Percentiles rank a stretch among this genome's conserved stretches.
Conservation (phyloP, 805 yeast species). For the Candida namnaoensis region DNA sequence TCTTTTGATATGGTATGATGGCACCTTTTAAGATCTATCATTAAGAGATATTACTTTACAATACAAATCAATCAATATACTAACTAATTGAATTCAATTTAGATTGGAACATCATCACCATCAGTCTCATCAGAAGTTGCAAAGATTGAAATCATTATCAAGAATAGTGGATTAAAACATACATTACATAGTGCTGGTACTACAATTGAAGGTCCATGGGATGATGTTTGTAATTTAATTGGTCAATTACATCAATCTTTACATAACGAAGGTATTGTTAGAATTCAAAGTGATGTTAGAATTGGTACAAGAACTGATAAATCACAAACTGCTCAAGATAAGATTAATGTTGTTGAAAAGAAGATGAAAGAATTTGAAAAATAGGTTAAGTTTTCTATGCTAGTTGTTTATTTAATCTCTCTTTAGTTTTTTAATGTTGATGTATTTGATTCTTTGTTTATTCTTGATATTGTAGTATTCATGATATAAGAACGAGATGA, state of each 20-base stretch:
- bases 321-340: conserved; percentile 62
- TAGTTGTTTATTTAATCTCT: no score
- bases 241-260: conserved; percentile 70
- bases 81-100: background rate
- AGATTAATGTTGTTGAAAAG: conserved; percentile 53
- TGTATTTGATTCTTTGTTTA: no score
- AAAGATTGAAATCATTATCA: conserved; percentile 53
- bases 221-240: conserved; percentile 69
- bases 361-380: conserved; percentile 23
- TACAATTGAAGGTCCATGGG: conserved; percentile 89
- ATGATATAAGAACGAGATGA: no score
- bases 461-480: no score
- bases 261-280: conserved; percentile 62
- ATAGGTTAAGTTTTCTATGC: no score
- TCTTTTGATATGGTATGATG: no score
- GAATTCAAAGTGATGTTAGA: conserved; percentile 82
- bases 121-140: conserved; percentile 81
- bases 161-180: conserved; percentile 52
- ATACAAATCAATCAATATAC: background rate
- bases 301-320: conserved; percentile 82
- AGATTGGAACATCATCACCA: conserved; percentile 69
- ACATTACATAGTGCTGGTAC: conserved; percentile 90
- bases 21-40: no score
- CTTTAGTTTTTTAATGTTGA: no score
- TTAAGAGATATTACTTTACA: no score